Conservation (phyloP, 2,329 filamentous ascomycete genomes). For the Nigrospora osmanthi region DNA sequence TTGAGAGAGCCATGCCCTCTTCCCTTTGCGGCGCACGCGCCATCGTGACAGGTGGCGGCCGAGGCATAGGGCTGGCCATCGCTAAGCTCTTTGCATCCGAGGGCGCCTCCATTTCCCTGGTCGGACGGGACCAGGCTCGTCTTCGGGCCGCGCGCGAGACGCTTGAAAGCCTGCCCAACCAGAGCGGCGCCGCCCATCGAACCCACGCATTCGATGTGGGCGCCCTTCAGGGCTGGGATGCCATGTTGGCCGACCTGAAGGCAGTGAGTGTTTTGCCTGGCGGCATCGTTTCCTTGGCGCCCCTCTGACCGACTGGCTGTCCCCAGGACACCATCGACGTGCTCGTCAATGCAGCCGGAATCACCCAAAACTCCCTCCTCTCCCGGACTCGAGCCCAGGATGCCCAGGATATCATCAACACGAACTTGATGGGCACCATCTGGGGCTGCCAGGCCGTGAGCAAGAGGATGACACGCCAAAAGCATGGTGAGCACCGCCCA, state of each 20-base stretch:
- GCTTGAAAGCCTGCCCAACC: conserved; percentile 21
- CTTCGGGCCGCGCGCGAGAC: conserved; percentile 25
- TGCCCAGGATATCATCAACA: conserved; percentile 53
- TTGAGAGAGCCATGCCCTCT: too few relatives aligned
- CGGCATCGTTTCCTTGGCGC: too few relatives aligned
- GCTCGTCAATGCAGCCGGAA: conserved; percentile 74
- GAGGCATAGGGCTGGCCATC: conserved; percentile 63
- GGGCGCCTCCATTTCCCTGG: conserved; percentile 52
- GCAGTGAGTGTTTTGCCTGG: conserved; percentile 3
- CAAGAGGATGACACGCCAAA: conserved; percentile 36
- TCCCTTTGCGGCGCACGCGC: conserved; percentile 39
- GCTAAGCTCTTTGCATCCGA: conserved; percentile 56
- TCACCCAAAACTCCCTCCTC: conserved; percentile 60
- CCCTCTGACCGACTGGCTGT: too few relatives aligned
- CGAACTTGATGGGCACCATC: conserved; percentile 64
- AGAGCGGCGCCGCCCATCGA: conserved; percentile 3
- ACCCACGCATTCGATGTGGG: conserved; percentile 14
- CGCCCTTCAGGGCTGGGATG: conserved; percentile 7
- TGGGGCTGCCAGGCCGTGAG: conserved; percentile 48
- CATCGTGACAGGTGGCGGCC: conserved; percentile 63
- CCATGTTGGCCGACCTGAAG: conserved; percentile 4
- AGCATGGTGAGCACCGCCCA: conserved; percentile 12
- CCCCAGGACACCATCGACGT: conserved; percentile 34
- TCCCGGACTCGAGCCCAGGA: conserved; percentile 39
- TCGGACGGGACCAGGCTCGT: conserved; percentile 47